Percentiles rank a stretch among this genome's conserved stretches.
Evolutionary conservation across 257 asterid genomes (phyloP).

Genomic region (Phtheirospermum japonicum): DNA sequence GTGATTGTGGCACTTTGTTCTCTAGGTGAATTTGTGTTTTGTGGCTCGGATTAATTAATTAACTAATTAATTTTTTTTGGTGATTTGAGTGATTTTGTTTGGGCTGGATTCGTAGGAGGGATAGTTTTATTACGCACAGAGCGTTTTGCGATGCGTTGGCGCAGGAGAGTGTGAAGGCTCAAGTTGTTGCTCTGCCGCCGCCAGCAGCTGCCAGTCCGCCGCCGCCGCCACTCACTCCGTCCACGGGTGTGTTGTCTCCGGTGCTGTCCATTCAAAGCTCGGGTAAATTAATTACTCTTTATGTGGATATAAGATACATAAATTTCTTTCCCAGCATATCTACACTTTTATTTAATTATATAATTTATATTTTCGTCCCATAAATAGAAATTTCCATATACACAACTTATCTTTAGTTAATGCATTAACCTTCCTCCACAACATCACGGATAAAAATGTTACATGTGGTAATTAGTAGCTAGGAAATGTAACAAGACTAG

Average conservation of each 20-base stretch:
- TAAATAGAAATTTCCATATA: no score
- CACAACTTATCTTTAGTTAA: no score
- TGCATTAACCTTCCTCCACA: no score
- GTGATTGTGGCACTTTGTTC: slow-evolving; percentile 91
- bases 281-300: slow-evolving; percentile 35
- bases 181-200: slow-evolving; percentile 27
- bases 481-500: no score
- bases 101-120: slow-evolving; percentile 57
- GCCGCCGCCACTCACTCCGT: slow-evolving; percentile 88
- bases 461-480: no score
- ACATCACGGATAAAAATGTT: no score
- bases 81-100: slow-evolving; percentile 7
- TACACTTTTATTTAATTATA: no score
- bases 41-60: no score
- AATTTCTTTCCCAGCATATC: no score
- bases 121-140: slow-evolving; percentile 84
- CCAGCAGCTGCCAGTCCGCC: slow-evolving; percentile 58
- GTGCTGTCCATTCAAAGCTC: slow-evolving; percentile 87
- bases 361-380: no score
- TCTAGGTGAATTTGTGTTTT: slow-evolving; percentile 48
- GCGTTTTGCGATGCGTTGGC: slow-evolving; percentile 95
- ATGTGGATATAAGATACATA: no score
- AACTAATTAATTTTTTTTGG: not conserved
- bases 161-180: slow-evolving; percentile 61
- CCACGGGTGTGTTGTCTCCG: slow-evolving; percentile 74